Evolutionary conservation across 2,329 filamentous ascomycete genomes (phyloP).

Genomic region (Talaromyces sp.): DNA sequence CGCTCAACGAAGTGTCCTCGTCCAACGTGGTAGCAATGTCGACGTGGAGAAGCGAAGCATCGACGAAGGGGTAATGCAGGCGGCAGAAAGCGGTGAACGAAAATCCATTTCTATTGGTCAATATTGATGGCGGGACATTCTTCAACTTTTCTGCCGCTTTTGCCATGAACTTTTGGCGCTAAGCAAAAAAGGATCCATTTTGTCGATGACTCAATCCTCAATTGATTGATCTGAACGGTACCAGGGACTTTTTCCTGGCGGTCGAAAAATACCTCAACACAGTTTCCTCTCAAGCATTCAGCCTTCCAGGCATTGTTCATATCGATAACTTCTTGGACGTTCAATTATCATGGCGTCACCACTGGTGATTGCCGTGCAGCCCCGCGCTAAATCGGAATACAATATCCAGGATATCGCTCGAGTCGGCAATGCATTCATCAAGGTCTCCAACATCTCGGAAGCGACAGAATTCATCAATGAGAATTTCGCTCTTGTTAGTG

Average conservation of each 20-base stretch:
- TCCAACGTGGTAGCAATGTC: background rate
- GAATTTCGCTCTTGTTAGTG: slow-evolving; percentile 55
- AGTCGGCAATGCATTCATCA: slow-evolving; percentile 57
- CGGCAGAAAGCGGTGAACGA: background rate
- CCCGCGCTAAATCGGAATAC: slow-evolving; percentile 37
- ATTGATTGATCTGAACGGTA: background rate
- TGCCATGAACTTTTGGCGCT: background rate
- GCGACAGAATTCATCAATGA: slow-evolving; percentile 54
- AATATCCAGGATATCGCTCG: slow-evolving; percentile 56
- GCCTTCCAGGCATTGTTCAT: background rate
- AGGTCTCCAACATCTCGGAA: slow-evolving; percentile 42
- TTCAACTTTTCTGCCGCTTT: slow-evolving; percentile 1
- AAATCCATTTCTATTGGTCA: background rate
- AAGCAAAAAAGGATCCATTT: background rate
- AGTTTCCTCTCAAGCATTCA: background rate
- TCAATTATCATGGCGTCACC: slow-evolving; percentile 38
- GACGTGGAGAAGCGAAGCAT: background rate
- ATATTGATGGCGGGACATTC: background rate
- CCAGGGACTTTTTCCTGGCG: background rate
- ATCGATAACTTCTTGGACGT: background rate
- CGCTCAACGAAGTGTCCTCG: background rate
- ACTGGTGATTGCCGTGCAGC: slow-evolving; percentile 41
- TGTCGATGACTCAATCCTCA: slow-evolving; percentile 3
- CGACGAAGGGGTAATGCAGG: background rate
- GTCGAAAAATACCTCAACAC: background rate